Percentiles rank a stretch among this genome's conserved stretches.
phyloP scores from a whole-genome alignment of 768 basidiomycete genomes.

The Tulasnella sp. region DNA sequence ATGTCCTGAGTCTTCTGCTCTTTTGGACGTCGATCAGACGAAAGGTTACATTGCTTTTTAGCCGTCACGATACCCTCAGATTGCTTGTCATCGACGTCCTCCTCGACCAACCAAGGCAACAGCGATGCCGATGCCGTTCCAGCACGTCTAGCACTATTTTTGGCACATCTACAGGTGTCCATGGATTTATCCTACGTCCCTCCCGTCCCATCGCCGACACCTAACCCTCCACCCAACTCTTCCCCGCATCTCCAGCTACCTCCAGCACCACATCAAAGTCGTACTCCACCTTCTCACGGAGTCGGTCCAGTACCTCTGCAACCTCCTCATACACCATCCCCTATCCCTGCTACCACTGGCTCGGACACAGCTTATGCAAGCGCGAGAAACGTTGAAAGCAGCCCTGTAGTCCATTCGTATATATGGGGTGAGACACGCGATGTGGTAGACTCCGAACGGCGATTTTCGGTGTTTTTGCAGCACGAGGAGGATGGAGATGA shows the following conservation, averaged over 20 bases:
- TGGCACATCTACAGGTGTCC: conserved; percentile 61
- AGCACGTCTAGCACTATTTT: conserved; percentile 39
- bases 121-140: neutral
- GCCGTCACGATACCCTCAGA: conserved; percentile 24
- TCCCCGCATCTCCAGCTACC: conserved; percentile 26
- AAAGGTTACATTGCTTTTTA: conserved; percentile 28
- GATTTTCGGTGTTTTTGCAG: conserved; percentile 49
- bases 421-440: conserved; percentile 52
- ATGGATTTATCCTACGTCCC: conserved; percentile 61
- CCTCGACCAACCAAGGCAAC: conserved; percentile 25
- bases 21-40: conserved; percentile 23
- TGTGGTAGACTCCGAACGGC: neutral
- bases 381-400: conserved; percentile 40
- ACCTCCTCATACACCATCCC: conserved; percentile 75
- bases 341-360: conserved; percentile 59
- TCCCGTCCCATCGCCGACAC: conserved; percentile 12
- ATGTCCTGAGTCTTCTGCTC: neutral
- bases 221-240: conserved; percentile 40
- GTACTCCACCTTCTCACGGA: conserved; percentile 39
- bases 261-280: conserved; percentile 28
- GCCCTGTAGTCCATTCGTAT: conserved; percentile 53
- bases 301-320: conserved; percentile 52
- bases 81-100: conserved; percentile 27
- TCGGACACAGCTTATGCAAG: conserved; percentile 62
- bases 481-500: conserved; percentile 36